These are phyloP conservation scores for Peronospora tabacina DNA, from an alignment of 352 stramenopile genomes.

Conservation along the genomic window DNA sequence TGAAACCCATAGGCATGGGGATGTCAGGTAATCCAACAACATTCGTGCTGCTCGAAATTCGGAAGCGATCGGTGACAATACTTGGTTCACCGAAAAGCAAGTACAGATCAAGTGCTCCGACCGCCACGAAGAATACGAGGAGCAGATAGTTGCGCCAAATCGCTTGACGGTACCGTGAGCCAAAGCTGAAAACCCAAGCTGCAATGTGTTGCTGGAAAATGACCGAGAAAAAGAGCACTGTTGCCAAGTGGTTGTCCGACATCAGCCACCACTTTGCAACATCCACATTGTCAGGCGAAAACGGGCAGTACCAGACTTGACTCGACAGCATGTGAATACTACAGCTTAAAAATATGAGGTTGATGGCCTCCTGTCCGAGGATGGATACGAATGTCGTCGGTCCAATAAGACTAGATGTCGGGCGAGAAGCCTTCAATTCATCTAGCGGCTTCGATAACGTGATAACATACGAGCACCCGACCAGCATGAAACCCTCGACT, in stretches of 20 bases:
- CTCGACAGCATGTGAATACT: constrained; percentile 27
- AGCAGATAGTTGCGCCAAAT: constrained; percentile 41
- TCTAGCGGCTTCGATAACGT: constrained; percentile 46
- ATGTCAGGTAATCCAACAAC: constrained; percentile 41
- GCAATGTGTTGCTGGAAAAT: constrained; percentile 30
- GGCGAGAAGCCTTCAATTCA: constrained; percentile 16
- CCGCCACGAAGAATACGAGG: constrained; percentile 23
- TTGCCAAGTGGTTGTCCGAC: constrained; percentile 36
- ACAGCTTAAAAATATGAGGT: constrained; percentile 39
- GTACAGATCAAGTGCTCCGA: constrained; percentile 32
- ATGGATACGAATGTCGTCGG: constrained; percentile 36
- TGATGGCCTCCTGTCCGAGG: constrained; percentile 43
- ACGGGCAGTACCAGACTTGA: constrained; percentile 38
- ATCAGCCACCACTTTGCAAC: constrained; percentile 43
- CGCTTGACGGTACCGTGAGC: constrained; percentile 34
- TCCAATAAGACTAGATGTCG: constrained; percentile 56
- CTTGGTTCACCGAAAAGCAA: constrained; percentile 36
- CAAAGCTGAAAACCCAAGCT: constrained; percentile 36
- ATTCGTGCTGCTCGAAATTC: constrained; percentile 45
- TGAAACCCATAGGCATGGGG: constrained; percentile 36
- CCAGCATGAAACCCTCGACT: constrained; percentile 51
- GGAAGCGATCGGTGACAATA: constrained; percentile 35
- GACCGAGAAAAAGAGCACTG: constrained; percentile 24
- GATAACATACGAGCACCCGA: constrained; percentile 66
- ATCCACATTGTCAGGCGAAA: constrained; percentile 32